Percentiles rank a stretch among this genome's conserved stretches.
Evolutionary conservation across 108 stramenopile genomes (phyloP).

Genomic region (Stephanodiscus minutulus): DNA sequence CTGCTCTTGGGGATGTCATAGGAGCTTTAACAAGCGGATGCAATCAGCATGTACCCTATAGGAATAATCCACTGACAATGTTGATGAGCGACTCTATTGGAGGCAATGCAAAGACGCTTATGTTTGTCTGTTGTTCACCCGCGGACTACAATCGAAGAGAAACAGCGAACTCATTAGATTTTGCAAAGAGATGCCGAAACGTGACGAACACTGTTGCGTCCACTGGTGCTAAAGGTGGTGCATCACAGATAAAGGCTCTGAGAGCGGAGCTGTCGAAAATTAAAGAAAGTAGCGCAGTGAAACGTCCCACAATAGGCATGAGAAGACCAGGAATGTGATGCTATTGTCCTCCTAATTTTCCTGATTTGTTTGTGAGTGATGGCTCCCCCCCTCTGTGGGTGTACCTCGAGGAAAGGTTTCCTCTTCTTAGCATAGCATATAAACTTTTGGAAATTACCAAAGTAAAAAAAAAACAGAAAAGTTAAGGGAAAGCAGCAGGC

Average conservation of each 20-base stretch:
- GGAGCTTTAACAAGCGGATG: constrained; percentile 56
- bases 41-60: constrained; percentile 66
- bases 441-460: no score
- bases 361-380: no score
- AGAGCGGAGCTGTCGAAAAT: constrained; percentile 15
- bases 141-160: constrained; percentile 74
- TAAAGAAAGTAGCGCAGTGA: neutral
- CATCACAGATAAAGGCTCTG: constrained; percentile 19
- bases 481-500: no score
- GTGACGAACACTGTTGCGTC: constrained; percentile 20
- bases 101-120: constrained; percentile 79
- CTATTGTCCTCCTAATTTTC: no score
- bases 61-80: constrained; percentile 78
- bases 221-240: constrained; percentile 1
- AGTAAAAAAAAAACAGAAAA: no score
- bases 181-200: constrained; percentile 44
- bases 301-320: constrained; percentile 6
- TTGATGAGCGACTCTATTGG: constrained; percentile 73
- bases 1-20: constrained; percentile 78
- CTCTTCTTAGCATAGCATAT: no score
- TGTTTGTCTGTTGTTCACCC: constrained; percentile 76
- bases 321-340: constrained; percentile 14
- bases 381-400: no score
- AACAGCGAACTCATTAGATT: constrained; percentile 47
- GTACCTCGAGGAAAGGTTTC: no score